Evolutionary conservation across 257 asterid species (phyloP), one percentile per base, ranked within the genome.

Genomic region (Capsicum rhomboideum): DNA sequence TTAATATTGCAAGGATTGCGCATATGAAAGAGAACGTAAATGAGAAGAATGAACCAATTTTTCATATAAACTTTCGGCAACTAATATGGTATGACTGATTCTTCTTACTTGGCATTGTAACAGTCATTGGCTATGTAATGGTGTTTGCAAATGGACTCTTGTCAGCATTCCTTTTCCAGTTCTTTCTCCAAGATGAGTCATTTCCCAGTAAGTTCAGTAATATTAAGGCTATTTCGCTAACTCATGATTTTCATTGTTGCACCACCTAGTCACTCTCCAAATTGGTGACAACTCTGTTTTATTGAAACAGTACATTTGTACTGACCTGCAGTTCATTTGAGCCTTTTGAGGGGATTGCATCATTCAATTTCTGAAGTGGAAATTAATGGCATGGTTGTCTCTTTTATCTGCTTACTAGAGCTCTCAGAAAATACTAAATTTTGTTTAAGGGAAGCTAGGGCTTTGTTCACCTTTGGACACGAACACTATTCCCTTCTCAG

Each of bases 101-200:
- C 63, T 75, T 16, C 44, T 75, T 75, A 49, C 78, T n/a, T 86
- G 14, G 10, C 79, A 83, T 85, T 88, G 82, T 83, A 17, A 26
- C 98, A 94, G 98, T 97, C 79, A 93, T 93, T 77, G 99, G 97
- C 61, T 97, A 97, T 84, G 71, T 97, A 90, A 78, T 95, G 89
- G 97, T 95, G 55, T 97, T 97, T 78, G 98, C 97, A 63, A 86
- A 92, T 59, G 99, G 98, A 46, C 97, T 97, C 86, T 89, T 97
- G 91, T 98, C 98, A 83, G 94, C 91, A 82, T 97, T 95, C 88
- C 98, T 97, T 84, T 93, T 97, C 89, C 91, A 95, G 87, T 95
- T 95, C 89, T 97, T 95, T 90, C 90, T 95, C 74, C 93, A 93
- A 84, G 99, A 93, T 86, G 72, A 93, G 78, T 91, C 99, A 54